Percentiles rank a stretch among this genome's conserved stretches.
Conservation (phyloP, 1,284 basidiomycete species). For the Baeospora myosura region DNA sequence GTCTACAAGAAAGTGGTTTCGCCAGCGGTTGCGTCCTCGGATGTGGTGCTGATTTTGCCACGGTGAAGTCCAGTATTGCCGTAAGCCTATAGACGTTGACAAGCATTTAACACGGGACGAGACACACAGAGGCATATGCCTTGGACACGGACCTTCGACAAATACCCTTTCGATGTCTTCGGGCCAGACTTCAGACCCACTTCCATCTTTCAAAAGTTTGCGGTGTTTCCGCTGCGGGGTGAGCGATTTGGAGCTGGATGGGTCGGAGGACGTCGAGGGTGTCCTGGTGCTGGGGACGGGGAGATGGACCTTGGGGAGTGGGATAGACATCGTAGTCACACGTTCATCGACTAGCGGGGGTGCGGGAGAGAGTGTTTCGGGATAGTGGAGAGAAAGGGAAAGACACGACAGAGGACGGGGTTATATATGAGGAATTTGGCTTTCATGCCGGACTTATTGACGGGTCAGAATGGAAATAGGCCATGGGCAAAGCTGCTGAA, state of each 20-base stretch:
- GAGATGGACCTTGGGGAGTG: too few species aligned
- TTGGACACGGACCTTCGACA: conserved; percentile 49
- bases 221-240: conserved; percentile 75
- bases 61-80: conserved; percentile 68
- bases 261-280: conserved; percentile 23
- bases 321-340: too few species aligned
- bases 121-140: conserved; percentile 6
- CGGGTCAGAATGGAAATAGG: conserved; percentile 3
- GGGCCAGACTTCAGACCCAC: conserved; percentile 71
- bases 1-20: conserved; percentile 77
- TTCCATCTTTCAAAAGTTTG: conserved; percentile 75
- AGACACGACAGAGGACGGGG: neutral
- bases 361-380: conserved; percentile 21
- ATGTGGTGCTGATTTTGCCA: conserved; percentile 74
- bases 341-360: too few species aligned
- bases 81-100: conserved; percentile 43
- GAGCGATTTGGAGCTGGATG: conserved; percentile 30
- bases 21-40: conserved; percentile 68
- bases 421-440: conserved; percentile 13
- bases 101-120: neutral
- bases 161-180: conserved; percentile 67
- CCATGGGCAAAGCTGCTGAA: conserved; percentile 1
- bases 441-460: conserved; percentile 8
- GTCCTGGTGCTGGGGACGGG: too few species aligned
- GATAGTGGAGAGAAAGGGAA: neutral